Evolutionary conservation across 192 early-diverging fungal species (phyloP), one percentile per base, ranked within the genome.

Genomic region (Mycoemilia scoparia): DNA sequence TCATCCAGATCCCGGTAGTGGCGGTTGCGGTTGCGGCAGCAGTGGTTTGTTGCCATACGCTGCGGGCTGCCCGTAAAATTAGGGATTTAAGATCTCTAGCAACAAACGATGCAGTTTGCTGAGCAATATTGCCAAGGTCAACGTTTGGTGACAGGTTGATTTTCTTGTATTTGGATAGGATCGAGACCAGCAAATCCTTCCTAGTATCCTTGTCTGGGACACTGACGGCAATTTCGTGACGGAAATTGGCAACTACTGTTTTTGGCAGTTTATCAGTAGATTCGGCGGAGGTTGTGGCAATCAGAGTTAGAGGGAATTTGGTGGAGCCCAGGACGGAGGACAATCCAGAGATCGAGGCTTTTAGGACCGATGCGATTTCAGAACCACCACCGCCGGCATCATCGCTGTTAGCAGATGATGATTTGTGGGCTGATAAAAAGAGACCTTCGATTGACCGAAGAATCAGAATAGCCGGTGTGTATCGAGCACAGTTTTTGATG

Each of bases 61-160:
- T 61, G 24, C 66, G 41, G 21, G 75, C 81, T 0, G 90, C 78
- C 21, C 81, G 56, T 7, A 69, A 74, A 17, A 86, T 54, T 12
- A 93, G 46, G 43, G 77, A 71, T 0, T 69, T 76, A 9, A 97
- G 51, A 51, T 97, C 92, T 15, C 81, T 70, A 0, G 80, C 76
- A 8, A 85, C 77, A 36, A 97, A 68, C 2, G 85, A 86, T 3
- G 92, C 90, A 0, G 90, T 97, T 38, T 96, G 88, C 21, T 78
- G 75, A 3, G 92, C 83, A 28, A 96, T 55, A 22, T 64, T 66
- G 2, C 61, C 43, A 19, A 85, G 27, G 18, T 76, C 70, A 4
- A 87, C 71, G 61, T 96, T 88, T 0, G 75, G 74, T 3, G 87
- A 71, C 18, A 84, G 43, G 10, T 63, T 60, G 7, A 72, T 53